Evolutionary conservation across 192 early-diverging fungal genomes (phyloP), one percentile per base, ranked within the genome.

Genomic region (Coemansia sp.): DNA sequence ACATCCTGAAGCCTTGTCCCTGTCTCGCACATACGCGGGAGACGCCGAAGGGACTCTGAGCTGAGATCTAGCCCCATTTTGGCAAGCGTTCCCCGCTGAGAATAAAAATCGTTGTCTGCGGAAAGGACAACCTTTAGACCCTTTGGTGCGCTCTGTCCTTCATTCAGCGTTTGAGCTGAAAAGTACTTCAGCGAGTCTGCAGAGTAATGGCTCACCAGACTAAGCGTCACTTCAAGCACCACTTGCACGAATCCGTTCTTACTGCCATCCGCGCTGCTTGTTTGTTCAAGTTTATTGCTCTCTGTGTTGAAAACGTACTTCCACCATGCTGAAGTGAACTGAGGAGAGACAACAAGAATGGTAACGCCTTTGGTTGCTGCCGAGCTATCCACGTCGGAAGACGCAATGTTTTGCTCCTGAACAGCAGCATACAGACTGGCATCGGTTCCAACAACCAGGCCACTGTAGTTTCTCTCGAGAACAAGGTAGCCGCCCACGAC

Each of bases 31-130:
- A 92, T 91, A 41, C 84, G 81, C 13, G 85, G 81, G 13, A 94
- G 81, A 30, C 65, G 64, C 1, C 44, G 38, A 5, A 93, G 81
- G 9, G 91, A 86, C 27, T 68, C 68, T 7, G 83, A 70, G 27
- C 82, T 87, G 11, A 86, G 66, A 11, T 75, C 64, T 22, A 89
- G 70, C 8, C 82, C 73, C 14, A 57, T 56, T 22, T 52, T 69
- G 15, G 67, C 65, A 19, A 95, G 84, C 79, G 89, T 72, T 19
- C 42, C 85, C n/a, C 88, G 83, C 81, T 98, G 96, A 14, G 97
- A 99, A 74, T 99, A 99, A 75, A 99, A 99, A 75, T 99, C 97
- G 66, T 98, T 99, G 81, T 93, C 86, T n/a, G 91, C 95, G 19
- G 90, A 69, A 42, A 99, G 89, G 10, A 82, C 66, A 41, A 99